phyloP scores from a whole-genome alignment of 352 stramenopile genomes.

The Globisporangium megalacanthum region DNA sequence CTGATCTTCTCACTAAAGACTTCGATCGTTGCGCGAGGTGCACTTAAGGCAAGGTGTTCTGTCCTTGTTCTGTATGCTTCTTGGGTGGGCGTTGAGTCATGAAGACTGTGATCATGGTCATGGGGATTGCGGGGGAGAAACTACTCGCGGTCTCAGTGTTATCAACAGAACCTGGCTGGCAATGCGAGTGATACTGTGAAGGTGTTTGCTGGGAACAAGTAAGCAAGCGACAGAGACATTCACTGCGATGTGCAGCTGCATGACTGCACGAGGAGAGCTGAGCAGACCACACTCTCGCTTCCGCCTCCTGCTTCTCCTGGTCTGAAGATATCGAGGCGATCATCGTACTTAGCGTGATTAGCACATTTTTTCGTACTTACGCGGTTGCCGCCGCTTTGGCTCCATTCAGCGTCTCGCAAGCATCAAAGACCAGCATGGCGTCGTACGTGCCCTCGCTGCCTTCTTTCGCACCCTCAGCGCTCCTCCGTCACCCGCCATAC shows the following conservation, averaged over 20 bases:
- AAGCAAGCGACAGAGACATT: no score
- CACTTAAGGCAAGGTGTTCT: conserved; percentile 30
- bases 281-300: no score
- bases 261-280: no score
- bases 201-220: no score
- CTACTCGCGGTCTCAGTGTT: no score
- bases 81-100: conserved; percentile 23
- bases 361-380: background rate
- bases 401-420: background rate
- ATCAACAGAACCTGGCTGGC: no score
- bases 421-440: conserved; percentile 1
- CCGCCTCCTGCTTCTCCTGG: no score
- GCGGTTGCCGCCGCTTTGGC: background rate
- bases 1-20: conserved; percentile 19
- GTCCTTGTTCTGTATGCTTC: conserved; percentile 29
- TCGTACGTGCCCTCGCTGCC: conserved; percentile 3
- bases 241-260: no score
- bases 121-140: no score
- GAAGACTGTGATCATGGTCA: conserved; percentile 15
- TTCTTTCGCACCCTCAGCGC: background rate
- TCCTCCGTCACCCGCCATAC: background rate
- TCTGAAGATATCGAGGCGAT: no score
- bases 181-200: no score
- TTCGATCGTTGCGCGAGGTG: conserved; percentile 35
- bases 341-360: background rate